phyloP scores from a whole-genome alignment of 805 yeast species.

The Wickerhamiella hasegawae region DNA sequence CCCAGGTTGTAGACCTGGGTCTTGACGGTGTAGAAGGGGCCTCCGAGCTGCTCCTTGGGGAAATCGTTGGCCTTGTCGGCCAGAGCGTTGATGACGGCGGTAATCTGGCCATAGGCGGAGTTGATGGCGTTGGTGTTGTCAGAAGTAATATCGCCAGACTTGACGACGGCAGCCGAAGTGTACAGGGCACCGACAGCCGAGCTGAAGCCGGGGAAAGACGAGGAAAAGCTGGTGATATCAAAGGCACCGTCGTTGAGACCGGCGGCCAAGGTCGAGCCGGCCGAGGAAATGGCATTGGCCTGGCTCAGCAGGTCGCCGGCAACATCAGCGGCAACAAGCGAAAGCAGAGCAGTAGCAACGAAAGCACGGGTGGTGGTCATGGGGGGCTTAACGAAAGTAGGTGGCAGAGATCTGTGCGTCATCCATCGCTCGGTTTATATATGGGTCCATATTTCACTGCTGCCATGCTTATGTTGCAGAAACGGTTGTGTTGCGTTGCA shows the following conservation, averaged over 20 bases:
- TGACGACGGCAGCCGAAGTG: slow-evolving; percentile 1
- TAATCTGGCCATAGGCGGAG: background rate
- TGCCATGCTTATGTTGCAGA: too few relatives aligned
- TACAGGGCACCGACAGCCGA: slow-evolving; percentile 2
- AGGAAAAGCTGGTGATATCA: too few relatives aligned
- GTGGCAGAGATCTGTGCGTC: too few relatives aligned
- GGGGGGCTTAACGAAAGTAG: too few relatives aligned
- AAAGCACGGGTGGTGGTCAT: background rate
- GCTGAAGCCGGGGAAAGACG: slow-evolving; percentile 3
- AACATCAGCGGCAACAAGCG: slow-evolving; percentile 10
- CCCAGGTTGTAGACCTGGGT: slow-evolving; percentile 13
- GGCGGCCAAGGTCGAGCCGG: slow-evolving; percentile 5
- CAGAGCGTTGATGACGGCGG: slow-evolving; percentile 12
- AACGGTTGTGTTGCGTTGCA: too few relatives aligned
- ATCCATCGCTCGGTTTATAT: too few relatives aligned
- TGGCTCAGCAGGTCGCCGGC: slow-evolving; percentile 7
- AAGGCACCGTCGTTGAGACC: slow-evolving; percentile 4
- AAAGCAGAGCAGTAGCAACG: slow-evolving; percentile 10
- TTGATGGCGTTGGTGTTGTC: slow-evolving; percentile 1
- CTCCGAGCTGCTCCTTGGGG: slow-evolving; percentile 10
- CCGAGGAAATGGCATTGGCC: slow-evolving; percentile 8
- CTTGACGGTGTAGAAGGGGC: slow-evolving; percentile 12
- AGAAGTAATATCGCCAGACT: slow-evolving; percentile 4
- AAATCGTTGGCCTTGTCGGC: slow-evolving; percentile 16
- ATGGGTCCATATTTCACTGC: too few relatives aligned